These are phyloP conservation scores for Wallacemonas sp. DNA, from an alignment of 208 protist species.

Conservation along the genomic window DNA sequence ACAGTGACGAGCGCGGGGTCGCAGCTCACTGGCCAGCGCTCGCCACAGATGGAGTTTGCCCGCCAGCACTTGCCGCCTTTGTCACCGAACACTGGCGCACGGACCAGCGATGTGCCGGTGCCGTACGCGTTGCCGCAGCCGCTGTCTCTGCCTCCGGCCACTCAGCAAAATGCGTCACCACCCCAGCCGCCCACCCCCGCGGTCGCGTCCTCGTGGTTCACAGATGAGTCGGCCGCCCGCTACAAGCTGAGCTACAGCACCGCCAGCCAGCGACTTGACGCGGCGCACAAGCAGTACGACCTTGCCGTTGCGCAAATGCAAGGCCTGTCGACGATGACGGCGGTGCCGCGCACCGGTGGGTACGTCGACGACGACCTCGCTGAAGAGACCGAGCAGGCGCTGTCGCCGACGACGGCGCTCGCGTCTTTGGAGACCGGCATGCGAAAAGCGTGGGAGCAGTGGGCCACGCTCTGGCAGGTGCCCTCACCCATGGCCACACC, in stretches of 20 bases:
- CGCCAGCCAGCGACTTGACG: background rate
- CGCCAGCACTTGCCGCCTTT: too few relatives aligned
- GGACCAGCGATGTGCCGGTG: too few relatives aligned
- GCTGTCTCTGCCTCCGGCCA: too few relatives aligned
- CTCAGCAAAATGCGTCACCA: too few relatives aligned
- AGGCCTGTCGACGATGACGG: background rate
- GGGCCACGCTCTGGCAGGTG: background rate
- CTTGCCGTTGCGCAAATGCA: background rate
- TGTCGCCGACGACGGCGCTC: background rate
- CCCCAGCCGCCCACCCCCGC: too few relatives aligned
- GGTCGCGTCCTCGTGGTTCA: background rate
- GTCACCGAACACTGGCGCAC: too few relatives aligned
- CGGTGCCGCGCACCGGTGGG: too few relatives aligned
- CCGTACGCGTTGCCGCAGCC: too few relatives aligned
- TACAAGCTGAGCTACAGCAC: background rate
- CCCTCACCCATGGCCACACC: background rate
- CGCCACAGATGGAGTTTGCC: too few relatives aligned
- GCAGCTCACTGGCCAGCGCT: too few relatives aligned
- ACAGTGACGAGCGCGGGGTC: too few relatives aligned
- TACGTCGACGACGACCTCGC: too few relatives aligned
- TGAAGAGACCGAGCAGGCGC: background rate
- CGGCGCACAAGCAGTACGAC: background rate
- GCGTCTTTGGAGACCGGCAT: background rate
- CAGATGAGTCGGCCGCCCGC: background rate
- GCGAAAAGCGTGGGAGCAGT: background rate